phyloP scores from a whole-genome alignment of 495 filamentous ascomycete species.

The Penicillium subrubescens region DNA sequence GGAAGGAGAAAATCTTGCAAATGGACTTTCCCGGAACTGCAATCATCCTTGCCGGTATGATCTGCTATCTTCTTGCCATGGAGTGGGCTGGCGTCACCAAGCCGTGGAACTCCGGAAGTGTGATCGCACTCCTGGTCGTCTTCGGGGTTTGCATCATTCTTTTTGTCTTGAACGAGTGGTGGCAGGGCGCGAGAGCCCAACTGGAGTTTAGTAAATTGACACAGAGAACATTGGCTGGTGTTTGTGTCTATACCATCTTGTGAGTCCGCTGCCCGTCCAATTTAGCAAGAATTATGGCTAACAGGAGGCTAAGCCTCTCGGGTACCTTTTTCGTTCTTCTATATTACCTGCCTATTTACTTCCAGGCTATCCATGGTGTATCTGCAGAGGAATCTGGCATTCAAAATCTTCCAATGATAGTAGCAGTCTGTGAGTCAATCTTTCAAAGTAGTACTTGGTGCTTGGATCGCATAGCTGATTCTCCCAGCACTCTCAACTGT shows the following conservation, averaged over 20 bases:
- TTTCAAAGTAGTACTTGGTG: background rate
- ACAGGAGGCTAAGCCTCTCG: conserved; percentile 6
- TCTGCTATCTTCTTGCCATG: conserved; percentile 42
- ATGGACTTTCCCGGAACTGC: conserved; percentile 35
- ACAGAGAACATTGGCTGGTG: conserved; percentile 22
- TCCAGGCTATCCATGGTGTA: conserved; percentile 71
- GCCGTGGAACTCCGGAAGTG: conserved; percentile 30
- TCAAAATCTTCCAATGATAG: conserved; percentile 66
- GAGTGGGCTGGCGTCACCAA: conserved; percentile 41
- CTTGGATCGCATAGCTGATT: background rate
- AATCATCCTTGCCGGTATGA: conserved; percentile 29
- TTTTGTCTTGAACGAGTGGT: conserved; percentile 23
- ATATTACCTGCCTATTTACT: conserved; percentile 60
- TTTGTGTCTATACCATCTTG: conserved; percentile 3
- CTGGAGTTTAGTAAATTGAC: conserved; percentile 19
- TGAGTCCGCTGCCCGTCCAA: conserved; percentile 37
- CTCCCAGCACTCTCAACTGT: conserved; percentile 1
- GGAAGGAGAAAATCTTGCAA: conserved; percentile 33
- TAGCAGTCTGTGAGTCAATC: conserved; percentile 36
- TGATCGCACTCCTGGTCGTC: conserved; percentile 39
- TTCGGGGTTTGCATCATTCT: conserved; percentile 34
- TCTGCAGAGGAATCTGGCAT: conserved; percentile 66
- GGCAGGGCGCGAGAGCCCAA: conserved; percentile 31
- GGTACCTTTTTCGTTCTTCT: conserved; percentile 33
- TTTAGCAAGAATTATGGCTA: conserved; percentile 17